Evolutionary conservation across 192 early-diverging fungal species (phyloP).

Genomic region (Geosiphon pyriformis): DNA sequence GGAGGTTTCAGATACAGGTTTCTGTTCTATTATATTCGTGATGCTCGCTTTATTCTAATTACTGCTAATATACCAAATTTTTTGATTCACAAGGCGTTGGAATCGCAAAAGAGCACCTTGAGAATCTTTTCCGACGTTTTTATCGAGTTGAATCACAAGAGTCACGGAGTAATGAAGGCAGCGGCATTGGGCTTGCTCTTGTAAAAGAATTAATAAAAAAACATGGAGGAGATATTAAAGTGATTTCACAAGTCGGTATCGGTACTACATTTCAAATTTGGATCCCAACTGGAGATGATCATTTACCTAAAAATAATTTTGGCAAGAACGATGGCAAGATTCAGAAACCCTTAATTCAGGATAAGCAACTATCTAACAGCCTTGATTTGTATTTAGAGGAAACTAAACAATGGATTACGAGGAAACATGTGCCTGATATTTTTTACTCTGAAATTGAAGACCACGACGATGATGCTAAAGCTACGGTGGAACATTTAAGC

Average conservation of each 20-base stretch:
- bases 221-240: constrained; percentile 43
- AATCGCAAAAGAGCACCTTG: constrained; percentile 43
- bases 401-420: constrained; percentile 33
- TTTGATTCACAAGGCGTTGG: constrained; percentile 42
- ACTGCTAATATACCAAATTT: background rate
- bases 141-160: constrained; percentile 50
- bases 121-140: constrained; percentile 53
- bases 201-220: constrained; percentile 49
- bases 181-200: constrained; percentile 57
- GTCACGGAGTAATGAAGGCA: constrained; percentile 52
- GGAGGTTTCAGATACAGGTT: constrained; percentile 30
- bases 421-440: constrained; percentile 1
- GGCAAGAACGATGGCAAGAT: constrained; percentile 18
- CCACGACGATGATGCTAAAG: background rate
- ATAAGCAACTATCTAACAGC: constrained; percentile 22
- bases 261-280: constrained; percentile 46
- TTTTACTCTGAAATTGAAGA: background rate
- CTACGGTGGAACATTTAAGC: constrained; percentile 26
- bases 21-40: background rate
- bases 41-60: background rate
- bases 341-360: too few relatives aligned
- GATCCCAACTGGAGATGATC: constrained; percentile 44
- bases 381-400: constrained; percentile 32
- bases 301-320: constrained; percentile 39
- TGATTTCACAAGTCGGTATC: constrained; percentile 35